Evolutionary conservation across 139 green algal genomes (phyloP), one percentile per base, ranked within the genome.

Genomic region (Tetratostichococcus sp.): DNA sequence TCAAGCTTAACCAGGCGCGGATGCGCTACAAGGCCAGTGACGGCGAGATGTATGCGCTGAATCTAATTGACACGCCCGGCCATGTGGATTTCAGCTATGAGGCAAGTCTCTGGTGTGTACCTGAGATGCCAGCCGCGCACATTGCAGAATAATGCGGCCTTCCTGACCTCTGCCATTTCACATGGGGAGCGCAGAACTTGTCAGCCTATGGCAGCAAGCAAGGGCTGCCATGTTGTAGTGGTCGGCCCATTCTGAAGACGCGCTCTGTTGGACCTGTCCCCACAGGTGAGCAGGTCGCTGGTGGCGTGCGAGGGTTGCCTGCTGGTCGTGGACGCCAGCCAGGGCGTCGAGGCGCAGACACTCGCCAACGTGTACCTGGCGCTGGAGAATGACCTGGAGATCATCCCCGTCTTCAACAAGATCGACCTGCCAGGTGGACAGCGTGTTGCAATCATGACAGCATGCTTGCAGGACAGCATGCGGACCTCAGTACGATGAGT

Each of bases 331-430:
- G 95, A 99, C 77, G 95, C 95, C 0, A 67, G 35, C 35, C 95
- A 99, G 86, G 95, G 95, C 8, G 95, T 99, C 58, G 95, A 99
- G 86, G 95, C 95, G 1, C 95, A 99, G 84, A 99, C 95, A 1
- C 83, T 99, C 33, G 95, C 95, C 65, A 99, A 99, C 80, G 94
- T 98, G 72, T 99, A 97, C 86, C 80, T 98, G 30, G 95, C 95
- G 1, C 69, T 99, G 30, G 95, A 98, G 67, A 97, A 97, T 74
- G 94, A 98, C 67, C 84, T 99, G 35, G 95, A 98, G 72, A 95
- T 98, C 85, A 94, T 98, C 43, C 87, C 89, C 1, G 87, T 98
- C 25, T 81, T 99, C 21, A 99, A 99, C 86, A 99, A 99, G 76
- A 98, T 99, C 69, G 95, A 99, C 83, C 81, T 99, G 43, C 95